Percentiles rank a stretch among this genome's conserved stretches.
Evolutionary conservation across 2,329 filamentous ascomycete species (phyloP).

Genomic region (Lizonia empirigonia): DNA sequence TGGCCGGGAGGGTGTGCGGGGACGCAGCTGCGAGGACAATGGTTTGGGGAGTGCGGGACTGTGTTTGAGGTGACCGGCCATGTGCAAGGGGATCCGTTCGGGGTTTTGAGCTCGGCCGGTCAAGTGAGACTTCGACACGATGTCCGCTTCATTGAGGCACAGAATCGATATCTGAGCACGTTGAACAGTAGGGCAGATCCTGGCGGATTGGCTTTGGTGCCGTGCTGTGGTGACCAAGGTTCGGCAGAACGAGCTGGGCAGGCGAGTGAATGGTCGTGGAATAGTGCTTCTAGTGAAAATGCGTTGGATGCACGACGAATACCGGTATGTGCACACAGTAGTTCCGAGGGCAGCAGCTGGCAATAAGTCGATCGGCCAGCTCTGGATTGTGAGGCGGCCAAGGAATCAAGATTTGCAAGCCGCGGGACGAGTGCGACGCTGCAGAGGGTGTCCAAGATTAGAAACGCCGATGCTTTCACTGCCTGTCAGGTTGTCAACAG

Average conservation of each 20-base stretch:
- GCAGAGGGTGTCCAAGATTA: conserved; percentile 12
- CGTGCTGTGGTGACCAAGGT: conserved; percentile 6
- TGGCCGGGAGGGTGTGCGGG: conserved; percentile 10
- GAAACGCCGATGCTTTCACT: conserved; percentile 17
- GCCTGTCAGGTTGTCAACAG: conserved; percentile 12
- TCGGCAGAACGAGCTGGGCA: conserved; percentile 8
- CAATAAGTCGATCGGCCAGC: not conserved
- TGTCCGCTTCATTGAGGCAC: conserved; percentile 10
- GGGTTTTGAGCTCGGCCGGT: conserved; percentile 12
- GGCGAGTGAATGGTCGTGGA: conserved; percentile 1
- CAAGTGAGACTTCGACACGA: conserved; percentile 3
- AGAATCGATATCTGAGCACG: conserved; percentile 3
- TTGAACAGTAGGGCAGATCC: conserved; percentile 3
- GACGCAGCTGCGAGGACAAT: not conserved
- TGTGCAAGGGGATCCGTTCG: conserved; percentile 7
- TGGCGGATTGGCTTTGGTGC: not conserved
- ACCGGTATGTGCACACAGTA: conserved; percentile 5
- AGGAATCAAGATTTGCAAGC: conserved; percentile 16
- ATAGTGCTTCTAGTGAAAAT: too few relatives aligned
- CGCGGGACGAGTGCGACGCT: conserved; percentile 9
- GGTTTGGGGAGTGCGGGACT: conserved; percentile 6
- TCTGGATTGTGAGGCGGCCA: conserved; percentile 12
- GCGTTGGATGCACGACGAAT: conserved; percentile 10
- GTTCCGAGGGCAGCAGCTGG: not conserved
- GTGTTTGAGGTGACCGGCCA: conserved; percentile 10